Evolutionary conservation across 2,329 filamentous ascomycete genomes (phyloP).

Genomic region (Colletotrichum sojae): DNA sequence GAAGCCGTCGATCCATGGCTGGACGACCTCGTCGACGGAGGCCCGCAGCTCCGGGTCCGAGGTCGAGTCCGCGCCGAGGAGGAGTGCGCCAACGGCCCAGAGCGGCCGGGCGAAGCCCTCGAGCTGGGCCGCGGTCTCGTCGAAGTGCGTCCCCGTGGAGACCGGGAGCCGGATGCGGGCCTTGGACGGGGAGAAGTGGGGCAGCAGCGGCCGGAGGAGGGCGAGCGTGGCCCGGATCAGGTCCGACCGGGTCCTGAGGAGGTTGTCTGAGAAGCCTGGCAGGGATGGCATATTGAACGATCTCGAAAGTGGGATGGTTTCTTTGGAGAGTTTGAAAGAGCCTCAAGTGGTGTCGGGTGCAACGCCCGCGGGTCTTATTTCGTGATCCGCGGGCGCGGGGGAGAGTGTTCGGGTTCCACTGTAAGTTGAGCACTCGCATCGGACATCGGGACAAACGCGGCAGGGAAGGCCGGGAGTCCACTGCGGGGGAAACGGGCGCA

Average conservation of each 20-base stretch:
- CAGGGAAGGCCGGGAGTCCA: not conserved
- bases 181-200: constrained; percentile 51
- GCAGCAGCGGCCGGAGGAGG: constrained; percentile 50
- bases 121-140: constrained; percentile 60
- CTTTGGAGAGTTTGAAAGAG: not conserved
- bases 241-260: constrained; percentile 52
- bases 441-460: constrained; percentile 22
- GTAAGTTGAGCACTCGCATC: not conserved
- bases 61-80: constrained; percentile 57
- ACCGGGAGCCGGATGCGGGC: constrained; percentile 55
- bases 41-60: constrained; percentile 18
- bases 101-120: constrained; percentile 61
- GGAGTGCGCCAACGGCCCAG: constrained; percentile 51
- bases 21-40: constrained; percentile 27
- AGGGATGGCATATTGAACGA: constrained; percentile 52
- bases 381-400: not conserved
- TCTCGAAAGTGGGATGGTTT: not conserved
- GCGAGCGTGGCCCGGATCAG: constrained; percentile 52
- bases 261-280: constrained; percentile 58
- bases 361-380: constrained; percentile 21
- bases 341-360: not conserved
- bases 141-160: constrained; percentile 57
- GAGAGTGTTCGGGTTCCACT: constrained; percentile 9
- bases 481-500: no score
- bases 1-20: constrained; percentile 52